phyloP scores from a whole-genome alignment of 1,284 basidiomycete species.

The Phellinidium pouzarii region DNA sequence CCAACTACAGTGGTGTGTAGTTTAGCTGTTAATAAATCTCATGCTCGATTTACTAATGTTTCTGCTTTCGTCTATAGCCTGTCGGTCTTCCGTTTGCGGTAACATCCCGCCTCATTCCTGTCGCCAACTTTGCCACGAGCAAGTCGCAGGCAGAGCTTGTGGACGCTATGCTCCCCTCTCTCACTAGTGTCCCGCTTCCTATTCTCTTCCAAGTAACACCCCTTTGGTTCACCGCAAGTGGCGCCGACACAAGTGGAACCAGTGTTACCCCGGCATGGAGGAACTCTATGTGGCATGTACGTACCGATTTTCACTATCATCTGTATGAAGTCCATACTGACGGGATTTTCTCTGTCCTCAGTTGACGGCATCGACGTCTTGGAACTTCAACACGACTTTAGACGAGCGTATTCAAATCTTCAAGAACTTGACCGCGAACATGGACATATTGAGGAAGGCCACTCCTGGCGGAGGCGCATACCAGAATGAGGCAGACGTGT shows the following conservation, averaged over 20 bases:
- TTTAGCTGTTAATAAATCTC: too few species aligned
- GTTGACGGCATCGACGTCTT: constrained; percentile 22
- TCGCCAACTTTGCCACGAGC: constrained; percentile 30
- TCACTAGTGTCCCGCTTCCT: constrained; percentile 17
- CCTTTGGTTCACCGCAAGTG: constrained; percentile 13
- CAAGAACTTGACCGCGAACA: constrained; percentile 17
- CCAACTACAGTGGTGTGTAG: background rate
- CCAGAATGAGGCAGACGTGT: constrained; percentile 10
- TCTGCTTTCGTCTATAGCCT: background rate
- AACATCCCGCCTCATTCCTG: constrained; percentile 38
- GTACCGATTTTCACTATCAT: constrained; percentile 15
- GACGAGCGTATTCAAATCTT: constrained; percentile 21
- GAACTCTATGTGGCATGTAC: constrained; percentile 38
- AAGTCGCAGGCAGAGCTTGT: constrained; percentile 28
- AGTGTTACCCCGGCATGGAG: constrained; percentile 26
- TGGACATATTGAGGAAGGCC: constrained; percentile 22
- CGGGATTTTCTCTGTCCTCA: constrained; percentile 17
- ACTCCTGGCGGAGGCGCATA: constrained; percentile 26
- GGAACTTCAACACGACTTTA: constrained; percentile 24
- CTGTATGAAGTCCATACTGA: background rate
- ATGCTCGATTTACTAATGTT: background rate
- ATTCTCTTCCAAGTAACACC: constrained; percentile 23
- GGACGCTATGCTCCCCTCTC: constrained; percentile 30
- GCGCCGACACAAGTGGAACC: constrained; percentile 18
- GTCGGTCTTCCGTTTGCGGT: constrained; percentile 27